Conservation (phyloP, 208 protist species). For the Crithidia thermophila region DNA sequence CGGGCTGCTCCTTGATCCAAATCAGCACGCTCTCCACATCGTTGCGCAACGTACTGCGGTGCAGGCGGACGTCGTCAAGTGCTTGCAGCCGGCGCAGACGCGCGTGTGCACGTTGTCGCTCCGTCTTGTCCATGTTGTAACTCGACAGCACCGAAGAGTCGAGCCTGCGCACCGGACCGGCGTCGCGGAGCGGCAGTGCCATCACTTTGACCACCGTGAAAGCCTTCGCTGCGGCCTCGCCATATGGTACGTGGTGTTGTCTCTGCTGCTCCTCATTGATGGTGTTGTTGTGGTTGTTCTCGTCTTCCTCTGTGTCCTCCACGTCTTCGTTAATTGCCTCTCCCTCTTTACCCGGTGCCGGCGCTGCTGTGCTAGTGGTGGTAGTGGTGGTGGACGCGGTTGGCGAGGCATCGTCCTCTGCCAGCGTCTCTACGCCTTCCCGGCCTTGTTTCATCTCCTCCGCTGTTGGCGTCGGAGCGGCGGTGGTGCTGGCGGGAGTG, state of each 20-base stretch:
- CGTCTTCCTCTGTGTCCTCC: slow-evolving; percentile 2
- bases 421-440: too few species aligned
- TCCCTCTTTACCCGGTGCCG: neutral
- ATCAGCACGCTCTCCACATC: slow-evolving; percentile 63
- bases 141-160: neutral
- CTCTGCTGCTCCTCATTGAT: neutral
- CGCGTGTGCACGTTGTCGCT: slow-evolving; percentile 33
- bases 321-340: neutral
- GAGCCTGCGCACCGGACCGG: neutral
- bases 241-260: too few species aligned
- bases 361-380: neutral
- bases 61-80: slow-evolving; percentile 50
- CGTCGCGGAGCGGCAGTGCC: neutral
- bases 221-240: neutral
- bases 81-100: slow-evolving; percentile 48
- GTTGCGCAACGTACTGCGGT: slow-evolving; percentile 61
- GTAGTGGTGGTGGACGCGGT: neutral
- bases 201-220: neutral
- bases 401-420: too few species aligned
- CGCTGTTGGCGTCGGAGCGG: neutral
- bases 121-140: slow-evolving; percentile 40
- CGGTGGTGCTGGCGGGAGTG: neutral
- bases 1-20: slow-evolving; percentile 45
- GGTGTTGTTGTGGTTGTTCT: neutral
- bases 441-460: neutral